Conservation (phyloP, 139 green algal genomes). For the Microglena sp. region DNA sequence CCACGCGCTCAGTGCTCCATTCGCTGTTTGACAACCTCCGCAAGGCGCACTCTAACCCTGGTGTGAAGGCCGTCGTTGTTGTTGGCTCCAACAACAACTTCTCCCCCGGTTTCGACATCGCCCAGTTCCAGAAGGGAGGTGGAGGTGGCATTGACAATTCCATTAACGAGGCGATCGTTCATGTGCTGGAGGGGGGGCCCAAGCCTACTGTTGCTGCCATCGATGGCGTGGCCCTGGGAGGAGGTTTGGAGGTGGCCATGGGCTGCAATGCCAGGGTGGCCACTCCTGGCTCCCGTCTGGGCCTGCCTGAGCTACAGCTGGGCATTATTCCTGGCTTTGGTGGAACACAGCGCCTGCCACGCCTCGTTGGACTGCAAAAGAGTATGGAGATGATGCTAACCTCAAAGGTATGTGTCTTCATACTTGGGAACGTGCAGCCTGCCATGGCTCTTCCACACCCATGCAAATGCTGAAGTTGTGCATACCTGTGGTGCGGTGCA, state of each 20-base stretch:
- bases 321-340: constrained; percentile 97
- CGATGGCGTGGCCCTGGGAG: constrained; percentile 61
- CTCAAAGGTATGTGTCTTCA: constrained; percentile 34
- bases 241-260: constrained; percentile 89
- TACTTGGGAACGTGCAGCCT: too few relatives aligned
- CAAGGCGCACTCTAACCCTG: constrained; percentile 50
- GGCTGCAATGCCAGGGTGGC: constrained; percentile 72
- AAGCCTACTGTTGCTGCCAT: constrained; percentile 72
- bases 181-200: constrained; percentile 62
- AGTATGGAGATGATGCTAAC: constrained; percentile 92
- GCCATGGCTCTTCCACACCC: too few relatives aligned
- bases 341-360: constrained; percentile 92
- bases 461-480: too few relatives aligned
- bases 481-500: too few relatives aligned
- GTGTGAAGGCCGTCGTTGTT: constrained; percentile 85
- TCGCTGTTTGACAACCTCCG: constrained; percentile 66
- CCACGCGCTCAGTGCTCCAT: constrained; percentile 58
- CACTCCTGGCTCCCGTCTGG: constrained; percentile 58
- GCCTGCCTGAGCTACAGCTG: constrained; percentile 91
- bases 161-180: constrained; percentile 59
- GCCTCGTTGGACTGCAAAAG: constrained; percentile 88
- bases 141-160: constrained; percentile 24
- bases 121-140: constrained; percentile 38
- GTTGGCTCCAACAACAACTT: constrained; percentile 76
- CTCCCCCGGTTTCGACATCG: constrained; percentile 90